Evolutionary conservation across 305 asterid genomes (phyloP).

Genomic region (Striga hermonthica): DNA sequence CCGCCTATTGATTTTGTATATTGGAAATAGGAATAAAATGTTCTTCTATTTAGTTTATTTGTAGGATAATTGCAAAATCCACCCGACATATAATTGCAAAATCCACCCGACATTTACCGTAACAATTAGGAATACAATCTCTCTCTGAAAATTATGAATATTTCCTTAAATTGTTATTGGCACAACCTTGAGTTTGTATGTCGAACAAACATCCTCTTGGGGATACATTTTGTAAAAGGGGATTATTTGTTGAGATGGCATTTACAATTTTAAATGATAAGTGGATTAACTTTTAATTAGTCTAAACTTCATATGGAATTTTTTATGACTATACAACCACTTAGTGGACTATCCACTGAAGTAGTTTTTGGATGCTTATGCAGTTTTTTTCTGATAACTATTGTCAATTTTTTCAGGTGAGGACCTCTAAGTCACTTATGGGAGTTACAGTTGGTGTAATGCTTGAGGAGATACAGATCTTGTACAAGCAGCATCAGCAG

Average conservation of each 20-base stretch:
- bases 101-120: no score
- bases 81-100: no score
- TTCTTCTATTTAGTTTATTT: no score
- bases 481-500: conserved; percentile 81
- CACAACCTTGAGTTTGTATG: neutral
- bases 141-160: neutral
- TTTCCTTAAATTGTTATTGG: neutral
- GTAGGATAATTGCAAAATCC: no score
- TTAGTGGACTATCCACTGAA: neutral
- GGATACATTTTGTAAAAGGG: neutral
- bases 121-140: neutral
- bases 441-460: conserved; percentile 91
- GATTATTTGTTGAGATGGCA: neutral
- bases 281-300: neutral
- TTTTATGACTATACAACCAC: neutral
- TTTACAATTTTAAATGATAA: neutral
- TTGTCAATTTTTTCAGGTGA: conserved; percentile 52
- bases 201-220: neutral
- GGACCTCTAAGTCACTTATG: conserved; percentile 89
- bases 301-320: neutral
- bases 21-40: no score
- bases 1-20: no score
- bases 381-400: conserved; percentile 25
- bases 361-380: conserved; percentile 23
- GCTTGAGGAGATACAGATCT: conserved; percentile 87